Conservation (phyloP, 164 flowering plant genomes). For the Taxillus chinensis region DNA sequence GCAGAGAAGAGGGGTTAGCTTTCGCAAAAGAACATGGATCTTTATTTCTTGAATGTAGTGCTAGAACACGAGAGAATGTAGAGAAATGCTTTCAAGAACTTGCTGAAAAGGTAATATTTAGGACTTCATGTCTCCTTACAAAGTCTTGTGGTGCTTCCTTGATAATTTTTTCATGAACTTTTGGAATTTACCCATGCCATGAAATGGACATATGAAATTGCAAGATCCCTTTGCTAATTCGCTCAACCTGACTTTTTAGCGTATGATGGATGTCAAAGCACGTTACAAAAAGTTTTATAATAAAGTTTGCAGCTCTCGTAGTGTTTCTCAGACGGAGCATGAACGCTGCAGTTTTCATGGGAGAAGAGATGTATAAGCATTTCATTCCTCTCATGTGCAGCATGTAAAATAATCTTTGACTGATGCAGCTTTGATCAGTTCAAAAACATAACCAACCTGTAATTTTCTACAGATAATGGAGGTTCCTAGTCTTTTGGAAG, state of each 20-base stretch:
- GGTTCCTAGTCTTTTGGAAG: conserved; percentile 65
- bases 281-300: not conserved
- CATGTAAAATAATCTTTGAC: too few relatives aligned
- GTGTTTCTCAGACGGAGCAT: not conserved
- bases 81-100: conserved; percentile 76
- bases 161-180: not conserved
- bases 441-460: not conserved
- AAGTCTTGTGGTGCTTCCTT: not conserved
- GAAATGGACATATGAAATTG: not conserved
- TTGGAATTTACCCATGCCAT: too few relatives aligned
- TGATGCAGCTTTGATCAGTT: not conserved
- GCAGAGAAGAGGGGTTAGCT: conserved; percentile 66
- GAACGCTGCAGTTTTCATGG: not conserved
- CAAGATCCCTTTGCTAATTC: too few relatives aligned
- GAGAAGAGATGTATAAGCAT: too few relatives aligned
- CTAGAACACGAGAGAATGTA: conserved; percentile 73
- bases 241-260: too few relatives aligned
- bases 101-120: conserved; percentile 50
- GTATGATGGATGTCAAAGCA: too few relatives aligned
- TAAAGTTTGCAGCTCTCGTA: not conserved
- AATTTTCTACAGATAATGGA: conserved; percentile 51
- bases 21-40: conserved; percentile 58
- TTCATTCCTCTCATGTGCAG: not conserved
- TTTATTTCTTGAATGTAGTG: conserved; percentile 75
- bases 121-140: not conserved